Percentiles rank a stretch among this genome's conserved stretches.
Evolutionary conservation across 1,284 basidiomycete species (phyloP).

Genomic region (Naganishia sp.): DNA sequence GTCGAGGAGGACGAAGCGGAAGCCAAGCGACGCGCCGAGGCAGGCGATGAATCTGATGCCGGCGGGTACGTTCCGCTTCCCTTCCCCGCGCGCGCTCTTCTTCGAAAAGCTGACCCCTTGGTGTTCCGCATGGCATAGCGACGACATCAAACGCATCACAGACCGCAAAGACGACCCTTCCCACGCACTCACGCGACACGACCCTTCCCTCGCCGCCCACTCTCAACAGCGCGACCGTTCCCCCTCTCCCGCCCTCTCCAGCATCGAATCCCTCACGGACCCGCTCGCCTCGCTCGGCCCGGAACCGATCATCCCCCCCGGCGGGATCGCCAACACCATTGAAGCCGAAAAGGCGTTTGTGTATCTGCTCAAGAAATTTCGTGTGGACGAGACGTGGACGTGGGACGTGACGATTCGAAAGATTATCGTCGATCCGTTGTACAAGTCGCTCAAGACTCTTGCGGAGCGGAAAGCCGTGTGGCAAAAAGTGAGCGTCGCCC

Average conservation of each 20-base stretch:
- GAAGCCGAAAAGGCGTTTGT: constrained; percentile 94
- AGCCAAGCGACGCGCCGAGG: constrained; percentile 32
- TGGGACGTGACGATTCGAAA: constrained; percentile 99
- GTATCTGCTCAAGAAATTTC: constrained; percentile 80
- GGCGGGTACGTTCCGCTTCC: background rate
- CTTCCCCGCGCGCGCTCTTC: background rate
- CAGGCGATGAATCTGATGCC: constrained; percentile 13
- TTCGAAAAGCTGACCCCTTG: too few species aligned
- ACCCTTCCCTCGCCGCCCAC: constrained; percentile 1
- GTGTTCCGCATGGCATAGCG: background rate
- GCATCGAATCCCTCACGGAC: constrained; percentile 16
- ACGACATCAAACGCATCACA: constrained; percentile 10
- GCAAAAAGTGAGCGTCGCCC: constrained; percentile 68
- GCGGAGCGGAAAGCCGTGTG: constrained; percentile 92
- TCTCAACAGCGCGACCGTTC: constrained; percentile 9
- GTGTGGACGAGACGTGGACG: constrained; percentile 87
- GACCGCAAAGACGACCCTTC: constrained; percentile 17
- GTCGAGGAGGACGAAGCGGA: constrained; percentile 70
- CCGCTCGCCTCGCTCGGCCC: constrained; percentile 20
- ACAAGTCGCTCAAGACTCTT: constrained; percentile 88
- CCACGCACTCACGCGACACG: constrained; percentile 18
- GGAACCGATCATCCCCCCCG: constrained; percentile 68
- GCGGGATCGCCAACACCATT: constrained; percentile 79
- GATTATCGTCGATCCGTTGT: constrained; percentile 96
- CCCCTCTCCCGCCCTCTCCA: constrained; percentile 13